phyloP scores from a whole-genome alignment of 2,329 filamentous ascomycete genomes.

The Decorospora gaudefroyi region DNA sequence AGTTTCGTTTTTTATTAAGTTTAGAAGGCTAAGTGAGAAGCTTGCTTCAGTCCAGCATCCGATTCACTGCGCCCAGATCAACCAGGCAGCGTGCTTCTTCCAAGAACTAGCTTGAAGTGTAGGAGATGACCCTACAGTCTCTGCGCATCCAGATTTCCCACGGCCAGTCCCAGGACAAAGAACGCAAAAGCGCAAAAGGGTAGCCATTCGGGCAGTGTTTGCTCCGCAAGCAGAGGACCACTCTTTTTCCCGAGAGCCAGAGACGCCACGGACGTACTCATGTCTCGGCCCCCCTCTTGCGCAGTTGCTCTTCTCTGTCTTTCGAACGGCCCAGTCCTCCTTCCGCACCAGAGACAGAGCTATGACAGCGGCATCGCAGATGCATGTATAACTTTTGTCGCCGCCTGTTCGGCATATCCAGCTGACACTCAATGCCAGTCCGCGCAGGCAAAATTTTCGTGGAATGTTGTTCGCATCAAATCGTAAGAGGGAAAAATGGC shows the following conservation, averaged over 20 bases:
- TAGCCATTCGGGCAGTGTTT: slow-evolving; percentile 34
- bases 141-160: slow-evolving; percentile 19
- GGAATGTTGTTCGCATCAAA: slow-evolving; percentile 40
- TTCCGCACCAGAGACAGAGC: slow-evolving; percentile 34
- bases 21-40: slow-evolving; percentile 48
- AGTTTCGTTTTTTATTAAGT: slow-evolving; percentile 46
- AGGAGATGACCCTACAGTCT: slow-evolving; percentile 60
- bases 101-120: slow-evolving; percentile 55
- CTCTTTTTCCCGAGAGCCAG: slow-evolving; percentile 35
- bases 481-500: slow-evolving; percentile 41
- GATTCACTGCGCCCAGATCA: slow-evolving; percentile 50
- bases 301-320: slow-evolving; percentile 10
- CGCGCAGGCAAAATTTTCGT: slow-evolving; percentile 29
- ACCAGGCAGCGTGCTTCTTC: slow-evolving; percentile 43
- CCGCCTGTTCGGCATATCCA: slow-evolving; percentile 45
- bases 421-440: slow-evolving; percentile 49
- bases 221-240: slow-evolving; percentile 49
- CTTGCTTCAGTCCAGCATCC: slow-evolving; percentile 57
- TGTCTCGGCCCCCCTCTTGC: slow-evolving; percentile 38
- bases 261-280: slow-evolving; percentile 40
- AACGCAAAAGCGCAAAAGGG: slow-evolving; percentile 45
- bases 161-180: slow-evolving; percentile 23
- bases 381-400: slow-evolving; percentile 48
- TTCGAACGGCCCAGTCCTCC: slow-evolving; percentile 23
- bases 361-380: slow-evolving; percentile 48